Evolutionary conservation across 148 eudicot species (phyloP).

Genomic region (Fallopia convolvulus): DNA sequence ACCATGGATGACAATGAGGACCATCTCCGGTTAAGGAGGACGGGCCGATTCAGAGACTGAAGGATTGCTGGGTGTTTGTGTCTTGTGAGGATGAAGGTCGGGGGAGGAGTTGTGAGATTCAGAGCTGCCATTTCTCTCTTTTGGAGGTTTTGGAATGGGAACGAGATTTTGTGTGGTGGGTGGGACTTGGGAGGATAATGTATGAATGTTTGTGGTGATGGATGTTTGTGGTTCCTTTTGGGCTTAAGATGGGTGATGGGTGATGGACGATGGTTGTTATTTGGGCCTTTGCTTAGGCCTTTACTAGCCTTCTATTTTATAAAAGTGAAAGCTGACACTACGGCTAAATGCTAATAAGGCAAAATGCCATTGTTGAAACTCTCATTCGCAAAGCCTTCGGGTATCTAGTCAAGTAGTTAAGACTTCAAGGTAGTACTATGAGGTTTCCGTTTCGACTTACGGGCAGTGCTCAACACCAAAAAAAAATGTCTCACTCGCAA

Average conservation of each 20-base stretch:
- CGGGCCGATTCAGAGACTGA: not conserved
- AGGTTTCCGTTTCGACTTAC: too few relatives aligned
- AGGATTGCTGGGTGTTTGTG: not conserved
- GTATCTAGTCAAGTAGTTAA: too few relatives aligned
- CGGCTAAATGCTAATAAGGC: too few relatives aligned
- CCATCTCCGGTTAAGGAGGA: not conserved
- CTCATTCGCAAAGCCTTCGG: too few relatives aligned
- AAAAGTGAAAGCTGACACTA: too few relatives aligned
- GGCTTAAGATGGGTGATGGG: not conserved
- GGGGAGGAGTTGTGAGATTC: conserved; percentile 11
- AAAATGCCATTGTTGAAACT: too few relatives aligned
- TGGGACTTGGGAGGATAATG: not conserved
- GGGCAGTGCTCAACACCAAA: too few relatives aligned
- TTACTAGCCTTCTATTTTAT: not conserved
- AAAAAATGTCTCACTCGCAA: too few relatives aligned
- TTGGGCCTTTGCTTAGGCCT: not conserved
- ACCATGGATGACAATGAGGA: conserved; percentile 4
- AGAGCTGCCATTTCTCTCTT: conserved; percentile 7
- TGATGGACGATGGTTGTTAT: not conserved
- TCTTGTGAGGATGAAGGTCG: conserved; percentile 7
- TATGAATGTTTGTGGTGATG: not conserved
- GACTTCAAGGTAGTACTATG: too few relatives aligned
- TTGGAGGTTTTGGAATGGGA: not conserved
- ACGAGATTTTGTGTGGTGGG: conserved; percentile 7
- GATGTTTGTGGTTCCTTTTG: not conserved